A percentile compares a stretch with the other conserved stretches of the same genome.
Evolutionary conservation across 2,329 filamentous ascomycete species (phyloP).

Genomic region (Alternaria atra): DNA sequence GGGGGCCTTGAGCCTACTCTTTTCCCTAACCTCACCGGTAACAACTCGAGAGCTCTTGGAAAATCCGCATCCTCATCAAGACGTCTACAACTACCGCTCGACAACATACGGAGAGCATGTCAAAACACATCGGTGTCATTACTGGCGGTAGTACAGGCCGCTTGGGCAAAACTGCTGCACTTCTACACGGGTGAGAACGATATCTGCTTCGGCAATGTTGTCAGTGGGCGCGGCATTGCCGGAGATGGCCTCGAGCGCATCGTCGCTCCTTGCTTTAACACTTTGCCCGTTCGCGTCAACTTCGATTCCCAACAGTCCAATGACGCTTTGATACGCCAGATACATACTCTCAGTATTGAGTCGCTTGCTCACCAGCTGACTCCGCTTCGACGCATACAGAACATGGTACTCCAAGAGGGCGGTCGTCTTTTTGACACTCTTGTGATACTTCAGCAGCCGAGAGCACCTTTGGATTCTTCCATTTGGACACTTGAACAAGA

Average conservation of each 20-base stretch:
- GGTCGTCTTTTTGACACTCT: constrained; percentile 79
- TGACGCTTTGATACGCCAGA: constrained; percentile 64
- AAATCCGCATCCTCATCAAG: constrained; percentile 36
- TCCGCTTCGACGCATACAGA: constrained; percentile 75
- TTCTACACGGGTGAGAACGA: constrained; percentile 67
- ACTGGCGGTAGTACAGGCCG: constrained; percentile 73
- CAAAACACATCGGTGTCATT: constrained; percentile 54
- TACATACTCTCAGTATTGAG: constrained; percentile 70
- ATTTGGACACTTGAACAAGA: constrained; percentile 64
- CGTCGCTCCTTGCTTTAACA: constrained; percentile 93
- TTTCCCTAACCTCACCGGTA: constrained; percentile 49
- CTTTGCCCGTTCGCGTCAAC: constrained; percentile 74
- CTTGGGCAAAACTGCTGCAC: constrained; percentile 74
- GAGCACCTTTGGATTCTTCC: constrained; percentile 53
- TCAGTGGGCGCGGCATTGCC: constrained; percentile 76
- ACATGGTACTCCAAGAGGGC: constrained; percentile 56
- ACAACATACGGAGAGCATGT: constrained; percentile 31
- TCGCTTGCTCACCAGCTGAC: constrained; percentile 76
- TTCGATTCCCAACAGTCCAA: constrained; percentile 61
- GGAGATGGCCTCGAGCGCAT: constrained; percentile 74
- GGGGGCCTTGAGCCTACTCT: constrained; percentile 58
- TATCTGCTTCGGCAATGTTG: constrained; percentile 86
- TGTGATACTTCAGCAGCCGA: constrained; percentile 76
- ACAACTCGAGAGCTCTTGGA: background rate
- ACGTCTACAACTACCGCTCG: constrained; percentile 33